These are phyloP conservation scores for Chaetomiaceae sp. DNA, from an alignment of 2,329 filamentous ascomycete species.

Conservation along the genomic window DNA sequence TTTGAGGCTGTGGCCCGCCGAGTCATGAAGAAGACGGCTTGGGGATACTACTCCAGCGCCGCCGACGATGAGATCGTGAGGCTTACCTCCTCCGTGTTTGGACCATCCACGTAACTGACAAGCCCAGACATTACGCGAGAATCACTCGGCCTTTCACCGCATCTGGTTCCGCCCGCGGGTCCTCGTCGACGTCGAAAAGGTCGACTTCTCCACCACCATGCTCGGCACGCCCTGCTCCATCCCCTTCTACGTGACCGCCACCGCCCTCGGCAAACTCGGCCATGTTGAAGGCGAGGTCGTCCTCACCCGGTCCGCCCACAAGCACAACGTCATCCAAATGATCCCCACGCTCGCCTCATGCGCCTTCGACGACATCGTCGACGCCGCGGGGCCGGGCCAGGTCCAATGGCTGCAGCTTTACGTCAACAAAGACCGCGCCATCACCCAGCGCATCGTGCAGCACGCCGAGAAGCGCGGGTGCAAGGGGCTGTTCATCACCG, in stretches of 20 bases:
- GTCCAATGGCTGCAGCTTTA: slow-evolving; percentile 97
- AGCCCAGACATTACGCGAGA: slow-evolving; percentile 80
- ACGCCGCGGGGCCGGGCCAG: slow-evolving; percentile 73
- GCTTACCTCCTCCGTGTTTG: not conserved
- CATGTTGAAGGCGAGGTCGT: slow-evolving; percentile 91
- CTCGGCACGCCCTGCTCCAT: slow-evolving; percentile 78
- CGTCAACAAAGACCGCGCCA: slow-evolving; percentile 90
- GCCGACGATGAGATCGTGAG: slow-evolving; percentile 82
- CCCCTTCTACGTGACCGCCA: slow-evolving; percentile 95
- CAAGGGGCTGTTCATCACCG: slow-evolving; percentile 95
- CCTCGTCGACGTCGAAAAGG: slow-evolving; percentile 80
- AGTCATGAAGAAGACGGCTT: slow-evolving; percentile 93
- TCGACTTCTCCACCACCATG: slow-evolving; percentile 90
- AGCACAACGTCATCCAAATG: slow-evolving; percentile 94
- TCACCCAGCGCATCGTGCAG: slow-evolving; percentile 85
- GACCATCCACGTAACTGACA: slow-evolving; percentile 1
- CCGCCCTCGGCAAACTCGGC: slow-evolving; percentile 90
- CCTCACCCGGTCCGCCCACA: slow-evolving; percentile 75
- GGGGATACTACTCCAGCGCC: slow-evolving; percentile 96
- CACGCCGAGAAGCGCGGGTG: slow-evolving; percentile 90
- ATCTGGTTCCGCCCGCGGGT: slow-evolving; percentile 93
- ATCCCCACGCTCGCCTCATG: slow-evolving; percentile 95
- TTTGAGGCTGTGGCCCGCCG: slow-evolving; percentile 89
- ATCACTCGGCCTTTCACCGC: slow-evolving; percentile 92
- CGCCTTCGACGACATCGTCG: slow-evolving; percentile 94